A percentile compares a stretch with the other conserved stretches of the same genome.
phyloP scores from a whole-genome alignment of 176 grass and related monocot species.

The Musa itinerans region DNA sequence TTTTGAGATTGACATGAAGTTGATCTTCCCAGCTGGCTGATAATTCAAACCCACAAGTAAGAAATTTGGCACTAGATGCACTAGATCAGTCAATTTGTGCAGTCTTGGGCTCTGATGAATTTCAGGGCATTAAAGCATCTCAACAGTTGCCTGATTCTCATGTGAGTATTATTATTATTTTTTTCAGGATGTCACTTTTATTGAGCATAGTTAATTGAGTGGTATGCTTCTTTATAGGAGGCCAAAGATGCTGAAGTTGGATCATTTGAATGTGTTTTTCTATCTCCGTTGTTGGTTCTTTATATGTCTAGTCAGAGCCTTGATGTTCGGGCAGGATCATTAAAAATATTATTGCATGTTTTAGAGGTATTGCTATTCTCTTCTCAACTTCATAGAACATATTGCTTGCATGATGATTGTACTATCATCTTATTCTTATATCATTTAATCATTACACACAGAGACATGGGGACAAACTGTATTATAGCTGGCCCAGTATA shows the following conservation, averaged over 20 bases:
- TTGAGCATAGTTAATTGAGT: constrained; percentile 29
- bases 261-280: constrained; percentile 84
- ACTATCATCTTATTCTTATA: background rate
- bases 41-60: constrained; percentile 69
- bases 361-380: constrained; percentile 55
- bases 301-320: constrained; percentile 70
- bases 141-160: background rate
- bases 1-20: constrained; percentile 18
- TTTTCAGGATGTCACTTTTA: constrained; percentile 3
- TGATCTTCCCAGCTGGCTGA: constrained; percentile 65
- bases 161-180: constrained; percentile 1
- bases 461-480: constrained; percentile 94
- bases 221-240: constrained; percentile 39
- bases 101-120: constrained; percentile 80
- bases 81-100: constrained; percentile 96
- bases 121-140: constrained; percentile 33
- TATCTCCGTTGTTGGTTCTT: constrained; percentile 77
- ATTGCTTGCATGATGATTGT: background rate
- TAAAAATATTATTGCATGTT: constrained; percentile 98
- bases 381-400: background rate
- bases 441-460: constrained; percentile 24
- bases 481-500: constrained; percentile 74
- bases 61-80: constrained; percentile 79
- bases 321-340: constrained; percentile 72
- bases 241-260: constrained; percentile 51